A percentile compares a stretch with the other conserved stretches of the same genome.
Conservation (phyloP, 2,329 filamentous ascomycete species). For the Aphanocladium album region DNA sequence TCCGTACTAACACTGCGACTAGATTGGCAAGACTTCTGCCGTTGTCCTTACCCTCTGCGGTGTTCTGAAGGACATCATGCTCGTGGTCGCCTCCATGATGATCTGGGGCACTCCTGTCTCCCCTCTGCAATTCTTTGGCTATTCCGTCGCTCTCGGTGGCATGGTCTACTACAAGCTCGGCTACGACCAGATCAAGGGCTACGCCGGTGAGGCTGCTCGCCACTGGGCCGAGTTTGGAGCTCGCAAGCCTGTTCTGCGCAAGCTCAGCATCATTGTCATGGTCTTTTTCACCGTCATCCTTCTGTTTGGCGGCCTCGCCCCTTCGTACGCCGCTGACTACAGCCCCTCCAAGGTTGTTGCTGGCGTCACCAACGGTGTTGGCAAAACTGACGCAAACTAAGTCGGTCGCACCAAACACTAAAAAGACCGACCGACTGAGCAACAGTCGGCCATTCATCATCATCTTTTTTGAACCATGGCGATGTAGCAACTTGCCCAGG, state of each 20-base stretch:
- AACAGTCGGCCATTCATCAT: neutral
- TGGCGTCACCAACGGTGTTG: slow-evolving; percentile 46
- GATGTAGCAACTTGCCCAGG: neutral
- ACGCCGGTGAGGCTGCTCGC: slow-evolving; percentile 60
- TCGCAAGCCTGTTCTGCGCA: slow-evolving; percentile 62
- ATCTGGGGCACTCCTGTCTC: slow-evolving; percentile 76
- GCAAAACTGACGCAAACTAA: slow-evolving; percentile 26
- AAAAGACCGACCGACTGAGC: no score
- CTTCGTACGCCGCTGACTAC: slow-evolving; percentile 52
- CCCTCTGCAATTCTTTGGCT: slow-evolving; percentile 74
- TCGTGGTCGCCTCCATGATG: slow-evolving; percentile 73
- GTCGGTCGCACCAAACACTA: neutral
- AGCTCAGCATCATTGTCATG: slow-evolving; percentile 51
- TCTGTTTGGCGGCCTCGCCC: slow-evolving; percentile 63
- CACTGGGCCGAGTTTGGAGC: slow-evolving; percentile 73
- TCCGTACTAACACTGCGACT: no score
- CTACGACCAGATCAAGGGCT: slow-evolving; percentile 69
- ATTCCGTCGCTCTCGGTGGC: slow-evolving; percentile 71
- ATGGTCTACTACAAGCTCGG: slow-evolving; percentile 78
- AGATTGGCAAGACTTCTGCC: slow-evolving; percentile 81
- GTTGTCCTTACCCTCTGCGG: slow-evolving; percentile 82
- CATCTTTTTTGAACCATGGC: neutral
- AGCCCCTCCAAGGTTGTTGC: slow-evolving; percentile 45
- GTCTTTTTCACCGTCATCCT: slow-evolving; percentile 62
- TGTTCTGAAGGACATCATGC: slow-evolving; percentile 82